phyloP scores from a whole-genome alignment of 2,329 filamentous ascomycete species.

The Ophiostoma tasmaniense region DNA sequence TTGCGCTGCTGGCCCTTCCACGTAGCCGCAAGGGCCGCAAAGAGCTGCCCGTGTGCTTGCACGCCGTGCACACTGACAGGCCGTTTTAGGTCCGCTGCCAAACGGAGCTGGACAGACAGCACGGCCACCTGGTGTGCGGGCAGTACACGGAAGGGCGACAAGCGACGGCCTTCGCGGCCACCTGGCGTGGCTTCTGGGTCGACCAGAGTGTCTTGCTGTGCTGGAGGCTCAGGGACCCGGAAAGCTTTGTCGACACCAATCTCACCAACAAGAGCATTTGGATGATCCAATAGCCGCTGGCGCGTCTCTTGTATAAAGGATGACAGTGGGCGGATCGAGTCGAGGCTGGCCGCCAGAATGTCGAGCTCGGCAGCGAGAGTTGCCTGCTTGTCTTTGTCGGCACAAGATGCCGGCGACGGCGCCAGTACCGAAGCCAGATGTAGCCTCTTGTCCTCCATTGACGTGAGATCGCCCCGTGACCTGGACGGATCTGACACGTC shows the following conservation, averaged over 20 bases:
- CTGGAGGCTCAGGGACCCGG: slow-evolving; percentile 51
- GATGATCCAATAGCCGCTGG: slow-evolving; percentile 46
- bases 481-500: slow-evolving; percentile 32
- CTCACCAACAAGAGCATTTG: slow-evolving; percentile 61
- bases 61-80: slow-evolving; percentile 66
- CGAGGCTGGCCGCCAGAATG: slow-evolving; percentile 43
- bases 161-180: slow-evolving; percentile 57
- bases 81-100: slow-evolving; percentile 59
- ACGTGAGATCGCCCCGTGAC: background rate
- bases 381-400: slow-evolving; percentile 22
- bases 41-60: slow-evolving; percentile 63
- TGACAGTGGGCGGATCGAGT: slow-evolving; percentile 49
- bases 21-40: slow-evolving; percentile 53
- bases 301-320: slow-evolving; percentile 39
- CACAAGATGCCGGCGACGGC: slow-evolving; percentile 34
- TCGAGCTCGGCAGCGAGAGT: slow-evolving; percentile 29
- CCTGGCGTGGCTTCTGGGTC: slow-evolving; percentile 51
- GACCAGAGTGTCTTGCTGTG: background rate
- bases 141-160: slow-evolving; percentile 60
- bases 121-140: slow-evolving; percentile 61
- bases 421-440: slow-evolving; percentile 63
- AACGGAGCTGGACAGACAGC: slow-evolving; percentile 57
- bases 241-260: slow-evolving; percentile 71
- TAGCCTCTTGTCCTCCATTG: slow-evolving; percentile 32
- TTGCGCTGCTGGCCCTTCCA: slow-evolving; percentile 65